A percentile compares a stretch with the other conserved stretches of the same genome.
Evolutionary conservation across 306 rosid species (phyloP).

Genomic region (Herpetospermum pedunculosum): DNA sequence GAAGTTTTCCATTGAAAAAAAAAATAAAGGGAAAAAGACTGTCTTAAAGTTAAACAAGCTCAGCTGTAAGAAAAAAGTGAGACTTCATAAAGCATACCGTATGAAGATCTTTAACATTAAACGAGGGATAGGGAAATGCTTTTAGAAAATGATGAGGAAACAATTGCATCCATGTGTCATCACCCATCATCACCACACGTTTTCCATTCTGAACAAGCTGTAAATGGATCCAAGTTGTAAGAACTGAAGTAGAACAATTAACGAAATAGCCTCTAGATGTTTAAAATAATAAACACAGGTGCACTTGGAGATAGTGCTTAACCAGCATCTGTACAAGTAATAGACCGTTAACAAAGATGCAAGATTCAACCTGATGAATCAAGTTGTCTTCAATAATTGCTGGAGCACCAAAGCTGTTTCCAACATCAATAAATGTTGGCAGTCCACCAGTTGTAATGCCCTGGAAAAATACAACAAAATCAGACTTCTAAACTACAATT

Average conservation of each 20-base stretch:
- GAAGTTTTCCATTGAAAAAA: background rate
- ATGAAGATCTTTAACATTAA: constrained; percentile 91
- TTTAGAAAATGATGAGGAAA: constrained; percentile 77
- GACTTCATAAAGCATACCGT: constrained; percentile 41
- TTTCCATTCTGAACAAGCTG: constrained; percentile 90
- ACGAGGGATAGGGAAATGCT: constrained; percentile 81
- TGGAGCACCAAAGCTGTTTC: constrained; percentile 94
- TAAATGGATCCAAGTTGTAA: constrained; percentile 3
- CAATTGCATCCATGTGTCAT: constrained; percentile 95
- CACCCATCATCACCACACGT: constrained; percentile 95
- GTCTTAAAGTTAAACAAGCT: constrained; percentile 2
- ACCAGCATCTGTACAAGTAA: constrained; percentile 1
- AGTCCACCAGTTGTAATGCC: constrained; percentile 94
- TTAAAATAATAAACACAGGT: background rate
- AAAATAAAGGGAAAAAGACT: background rate
- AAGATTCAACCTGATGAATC: constrained; percentile 42
- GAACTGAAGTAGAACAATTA: background rate
- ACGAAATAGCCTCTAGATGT: background rate
- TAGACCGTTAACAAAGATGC: background rate
- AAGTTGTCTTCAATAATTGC: constrained; percentile 82
- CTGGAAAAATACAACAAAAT: constrained; percentile 21
- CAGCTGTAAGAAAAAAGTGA: background rate
- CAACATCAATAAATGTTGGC: constrained; percentile 95
- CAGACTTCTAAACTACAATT: background rate
- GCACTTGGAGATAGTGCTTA: background rate